Evolutionary conservation across 441 rosid species (phyloP).

Genomic region (Corymbia calophylla): DNA sequence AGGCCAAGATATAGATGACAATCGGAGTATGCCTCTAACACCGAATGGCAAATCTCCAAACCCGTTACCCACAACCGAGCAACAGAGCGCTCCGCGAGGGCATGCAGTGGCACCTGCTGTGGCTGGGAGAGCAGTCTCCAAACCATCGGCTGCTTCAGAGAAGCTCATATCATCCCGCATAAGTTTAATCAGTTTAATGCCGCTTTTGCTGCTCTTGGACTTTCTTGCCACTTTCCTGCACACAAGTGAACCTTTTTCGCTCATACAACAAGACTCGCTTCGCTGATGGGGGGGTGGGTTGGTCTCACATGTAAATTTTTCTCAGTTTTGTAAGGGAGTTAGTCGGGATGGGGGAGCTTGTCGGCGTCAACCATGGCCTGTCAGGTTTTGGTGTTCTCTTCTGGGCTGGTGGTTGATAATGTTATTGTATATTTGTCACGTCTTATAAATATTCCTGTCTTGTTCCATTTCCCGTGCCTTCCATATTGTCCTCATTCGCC

Average conservation of each 20-base stretch:
- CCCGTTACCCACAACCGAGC: slow-evolving; percentile 66
- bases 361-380: slow-evolving; percentile 7
- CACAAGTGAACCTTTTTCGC: neutral
- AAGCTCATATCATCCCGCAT: slow-evolving; percentile 5
- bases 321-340: neutral
- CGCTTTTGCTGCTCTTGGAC: slow-evolving; percentile 10
- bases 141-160: slow-evolving; percentile 36
- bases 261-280: neutral
- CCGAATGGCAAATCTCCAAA: slow-evolving; percentile 33
- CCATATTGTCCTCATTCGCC: neutral
- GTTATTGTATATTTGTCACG: neutral
- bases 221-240: slow-evolving; percentile 2
- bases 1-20: slow-evolving; percentile 50
- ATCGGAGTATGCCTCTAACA: slow-evolving; percentile 24
- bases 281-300: neutral
- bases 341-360: neutral
- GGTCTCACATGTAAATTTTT: slow-evolving; percentile 22
- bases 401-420: slow-evolving; percentile 10
- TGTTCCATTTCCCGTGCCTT: neutral
- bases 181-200: slow-evolving; percentile 13
- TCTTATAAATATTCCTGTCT: neutral
- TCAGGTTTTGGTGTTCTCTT: slow-evolving; percentile 8
- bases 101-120: slow-evolving; percentile 69
- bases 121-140: slow-evolving; percentile 65
- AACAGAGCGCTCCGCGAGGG: slow-evolving; percentile 36